Conservation (phyloP, 2,329 filamentous ascomycete species). For the Tolypocladium tropicale region DNA sequence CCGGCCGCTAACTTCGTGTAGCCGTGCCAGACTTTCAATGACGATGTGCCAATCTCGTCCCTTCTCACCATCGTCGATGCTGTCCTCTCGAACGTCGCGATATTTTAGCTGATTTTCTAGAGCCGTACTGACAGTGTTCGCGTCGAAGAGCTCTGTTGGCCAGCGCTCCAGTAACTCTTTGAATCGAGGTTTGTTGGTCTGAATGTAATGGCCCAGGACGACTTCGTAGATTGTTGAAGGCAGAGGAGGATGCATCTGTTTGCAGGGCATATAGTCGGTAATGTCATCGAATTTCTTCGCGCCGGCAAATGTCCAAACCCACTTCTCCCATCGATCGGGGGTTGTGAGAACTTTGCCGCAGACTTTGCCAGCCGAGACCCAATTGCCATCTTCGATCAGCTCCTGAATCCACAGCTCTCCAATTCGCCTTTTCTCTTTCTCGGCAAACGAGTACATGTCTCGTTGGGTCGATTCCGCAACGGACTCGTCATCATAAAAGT, state of each 20-base stretch:
- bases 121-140: slow-evolving; percentile 62
- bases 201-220: slow-evolving; percentile 80
- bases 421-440: slow-evolving; percentile 82
- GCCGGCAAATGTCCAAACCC: slow-evolving; percentile 86
- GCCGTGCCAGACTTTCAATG: slow-evolving; percentile 73
- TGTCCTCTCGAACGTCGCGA: slow-evolving; percentile 64
- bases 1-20: slow-evolving; percentile 74
- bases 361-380: slow-evolving; percentile 67
- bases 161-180: slow-evolving; percentile 72
- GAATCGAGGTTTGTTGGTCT: slow-evolving; percentile 64
- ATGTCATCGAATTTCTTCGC: slow-evolving; percentile 86
- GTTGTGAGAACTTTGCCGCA: slow-evolving; percentile 76
- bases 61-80: slow-evolving; percentile 59
- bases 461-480: slow-evolving; percentile 47
- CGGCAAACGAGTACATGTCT: slow-evolving; percentile 52
- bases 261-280: slow-evolving; percentile 67
- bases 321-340: slow-evolving; percentile 82
- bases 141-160: slow-evolving; percentile 76
- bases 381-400: slow-evolving; percentile 63
- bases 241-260: slow-evolving; percentile 68
- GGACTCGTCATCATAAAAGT: slow-evolving; percentile 64
- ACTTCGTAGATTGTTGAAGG: slow-evolving; percentile 80
- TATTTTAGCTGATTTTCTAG: slow-evolving; percentile 76
- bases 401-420: slow-evolving; percentile 92
- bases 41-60: slow-evolving; percentile 82